Percentiles rank a stretch among this genome's conserved stretches.
Evolutionary conservation across 371 early-diverging fungal species (phyloP).

Genomic region (Agmasoma carcini): DNA sequence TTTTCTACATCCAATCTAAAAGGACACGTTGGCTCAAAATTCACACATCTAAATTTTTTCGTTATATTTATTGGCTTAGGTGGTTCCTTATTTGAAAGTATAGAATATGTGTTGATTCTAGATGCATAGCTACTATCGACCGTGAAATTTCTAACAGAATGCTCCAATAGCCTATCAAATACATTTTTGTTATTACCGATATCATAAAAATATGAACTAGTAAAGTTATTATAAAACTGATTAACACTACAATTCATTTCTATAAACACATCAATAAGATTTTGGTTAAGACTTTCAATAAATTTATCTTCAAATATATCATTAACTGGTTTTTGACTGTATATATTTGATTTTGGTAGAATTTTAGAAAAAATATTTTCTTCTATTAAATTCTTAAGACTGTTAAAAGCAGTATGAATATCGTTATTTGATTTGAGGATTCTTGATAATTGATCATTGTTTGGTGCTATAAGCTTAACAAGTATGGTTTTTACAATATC

Average conservation of each 20-base stretch:
- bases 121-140: conserved; percentile 10
- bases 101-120: conserved; percentile 17
- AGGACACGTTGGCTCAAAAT: too few relatives aligned
- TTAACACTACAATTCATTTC: conserved; percentile 22
- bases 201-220: conserved; percentile 26
- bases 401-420: background rate
- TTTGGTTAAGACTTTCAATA: background rate
- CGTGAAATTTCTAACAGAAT: conserved; percentile 7
- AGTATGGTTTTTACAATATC: conserved; percentile 19
- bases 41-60: too few relatives aligned
- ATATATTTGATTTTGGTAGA: background rate
- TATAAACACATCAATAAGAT: conserved; percentile 14
- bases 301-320: background rate
- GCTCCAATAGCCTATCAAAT: conserved; percentile 17
- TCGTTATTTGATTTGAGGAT: background rate
- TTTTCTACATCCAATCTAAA: too few relatives aligned
- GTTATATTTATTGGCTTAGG: too few relatives aligned
- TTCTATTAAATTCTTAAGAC: conserved; percentile 2
- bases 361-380: background rate
- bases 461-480: conserved; percentile 5
- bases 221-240: conserved; percentile 29
- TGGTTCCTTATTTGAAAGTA: background rate
- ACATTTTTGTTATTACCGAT: conserved; percentile 18
- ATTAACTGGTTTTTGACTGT: background rate
- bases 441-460: conserved; percentile 1